Evolutionary conservation across 495 filamentous ascomycete genomes (phyloP), one percentile per base, ranked within the genome.

Genomic region (Polyplosphaeria fusca): DNA sequence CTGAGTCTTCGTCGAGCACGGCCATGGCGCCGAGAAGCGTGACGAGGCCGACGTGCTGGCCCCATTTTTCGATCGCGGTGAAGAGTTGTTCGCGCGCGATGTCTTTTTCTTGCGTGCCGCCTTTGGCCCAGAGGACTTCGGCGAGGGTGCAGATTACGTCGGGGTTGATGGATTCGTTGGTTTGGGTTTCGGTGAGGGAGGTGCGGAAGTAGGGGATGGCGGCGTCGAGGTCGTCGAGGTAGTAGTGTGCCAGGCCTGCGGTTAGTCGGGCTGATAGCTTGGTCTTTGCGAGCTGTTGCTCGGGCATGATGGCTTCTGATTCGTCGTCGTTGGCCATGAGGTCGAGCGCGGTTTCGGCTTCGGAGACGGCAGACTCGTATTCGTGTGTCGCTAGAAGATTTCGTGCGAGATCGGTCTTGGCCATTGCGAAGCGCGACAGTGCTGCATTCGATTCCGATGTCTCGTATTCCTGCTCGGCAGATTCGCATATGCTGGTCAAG

Each of bases 91-190:
- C 83, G 4, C 88, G 79, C 12, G 92, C 89, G 51, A 89, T 81
- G 38, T 78, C 79, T 37, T 83, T 78, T 44, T 91, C 86, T 12
- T 86, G 82, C 5, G 86, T 82, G 1, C 82, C 83, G 22, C 88
- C 91, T 66, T 87, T 91, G 2, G 89, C 90, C 91, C 92, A 98
- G 4, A 97, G 78, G 2, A 96, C 84, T 67, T 97, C 87, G 1
- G 91, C 86, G 7, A 97, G 77, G 14, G 96, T 77, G 65, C 91
- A 95, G 14, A 91, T 83, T 3, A 92, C 86, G 68, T 98, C 89
- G 2, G 92, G 88, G 49, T 88, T 83, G 3, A 92, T 86, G 68
- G 97, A 88, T 2, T 91, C 87, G 49, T 88, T 82, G 38, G 81
- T 80, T 38, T 81, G 68, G 3, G 87, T 87, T 71, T 96, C 92